Evolutionary conservation across 2,329 filamentous ascomycete species (phyloP).

Genomic region (Stachybotrys chlorohalonatus): DNA sequence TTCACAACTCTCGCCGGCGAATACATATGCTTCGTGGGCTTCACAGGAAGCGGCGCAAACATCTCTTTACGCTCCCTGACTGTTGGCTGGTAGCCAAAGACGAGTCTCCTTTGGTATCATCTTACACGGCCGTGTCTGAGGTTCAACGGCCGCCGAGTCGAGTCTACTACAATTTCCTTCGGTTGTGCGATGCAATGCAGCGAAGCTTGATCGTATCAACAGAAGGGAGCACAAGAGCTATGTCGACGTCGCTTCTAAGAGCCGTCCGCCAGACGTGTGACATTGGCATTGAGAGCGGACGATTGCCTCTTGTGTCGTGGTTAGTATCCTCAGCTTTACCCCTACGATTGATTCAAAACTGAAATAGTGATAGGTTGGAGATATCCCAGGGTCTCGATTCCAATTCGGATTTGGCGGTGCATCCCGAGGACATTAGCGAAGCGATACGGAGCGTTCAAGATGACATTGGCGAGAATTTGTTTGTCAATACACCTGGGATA

Average conservation of each 20-base stretch:
- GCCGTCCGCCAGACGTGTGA: constrained; percentile 16
- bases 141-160: constrained; percentile 5
- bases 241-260: constrained; percentile 15
- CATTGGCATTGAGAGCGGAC: constrained; percentile 12
- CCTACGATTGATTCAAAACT: neutral
- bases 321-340: constrained; percentile 6
- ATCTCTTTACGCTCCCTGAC: constrained; percentile 25
- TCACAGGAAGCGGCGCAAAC: neutral
- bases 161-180: constrained; percentile 2
- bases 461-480: neutral
- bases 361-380: neutral
- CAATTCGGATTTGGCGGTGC: neutral
- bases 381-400: neutral
- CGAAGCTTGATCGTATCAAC: constrained; percentile 5
- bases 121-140: neutral
- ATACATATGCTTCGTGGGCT: neutral
- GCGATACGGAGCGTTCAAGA: neutral
- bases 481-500: neutral
- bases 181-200: constrained; percentile 11
- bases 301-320: constrained; percentile 23
- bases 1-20: neutral
- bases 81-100: constrained; percentile 1
- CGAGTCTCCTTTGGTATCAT: neutral
- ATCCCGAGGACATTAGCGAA: neutral
- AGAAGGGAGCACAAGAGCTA: constrained; percentile 6